Base-by-base conservation (phyloP, 2,329 filamentous ascomycete genomes). In the Arachnomyces sp. region DNA sequence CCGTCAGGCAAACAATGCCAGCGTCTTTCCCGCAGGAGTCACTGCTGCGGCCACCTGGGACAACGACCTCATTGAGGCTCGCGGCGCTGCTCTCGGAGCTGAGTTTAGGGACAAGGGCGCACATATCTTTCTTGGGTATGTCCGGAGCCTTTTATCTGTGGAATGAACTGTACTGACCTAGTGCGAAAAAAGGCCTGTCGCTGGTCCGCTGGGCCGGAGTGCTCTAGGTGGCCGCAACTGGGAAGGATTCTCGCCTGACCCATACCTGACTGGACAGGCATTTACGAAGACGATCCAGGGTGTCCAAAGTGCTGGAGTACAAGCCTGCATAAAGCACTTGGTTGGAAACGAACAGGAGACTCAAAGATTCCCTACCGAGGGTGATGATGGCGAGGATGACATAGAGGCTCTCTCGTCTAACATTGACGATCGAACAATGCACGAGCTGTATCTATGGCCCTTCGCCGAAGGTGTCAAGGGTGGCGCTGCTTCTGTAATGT, bases 401-500 rank as follows among this genome's bases (percentile, higher is more conserved):
- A 9, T 25, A 25, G 21, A 49, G 14, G 42, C 60, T 3, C 58
- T 63, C 35, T 65, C 54, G 7, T 73, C 75, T 34, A 81, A 80
- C 51, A 66, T 84, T 14, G 80, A 84, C 44, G 82, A 86, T 56
- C 75, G 81, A 48, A 80, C 81, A 1, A 66, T 86, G 58, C 82
- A 86, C 52, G 82, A 86, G 58, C 59, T 84, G 9, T 86, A 86
- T 55, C 66, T 80, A 18, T 86, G 82, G 82, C 82, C 82, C 0
- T 86, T 86, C 52, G 79, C 73, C 14, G 80, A 86, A 52, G 78
- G 78, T 1, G 73, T 85, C 38, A 69, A 70, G 39, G 80, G 80
- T n/a, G 80, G 80, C 5, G 21, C 21, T 25, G 42, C 60, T 7
- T 56, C 57, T 5, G 45, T 67, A 18, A 67, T 67, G 64, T 66